Base-by-base conservation (phyloP, 2,329 filamentous ascomycete genomes). In the Ophiostoma tasmaniense region DNA sequence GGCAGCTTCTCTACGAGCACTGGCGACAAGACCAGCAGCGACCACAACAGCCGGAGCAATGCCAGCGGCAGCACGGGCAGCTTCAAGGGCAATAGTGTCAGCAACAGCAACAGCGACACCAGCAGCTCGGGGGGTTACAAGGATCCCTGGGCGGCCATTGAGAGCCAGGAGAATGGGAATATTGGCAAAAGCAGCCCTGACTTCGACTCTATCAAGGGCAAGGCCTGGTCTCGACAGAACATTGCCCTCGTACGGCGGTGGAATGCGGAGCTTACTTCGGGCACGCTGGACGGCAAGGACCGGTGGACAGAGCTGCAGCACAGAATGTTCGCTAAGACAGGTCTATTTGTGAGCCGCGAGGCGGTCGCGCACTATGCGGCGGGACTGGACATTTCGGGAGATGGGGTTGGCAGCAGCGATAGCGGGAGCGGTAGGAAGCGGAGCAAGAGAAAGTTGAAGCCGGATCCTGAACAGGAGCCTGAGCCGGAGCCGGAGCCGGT, bases 221-320 rank as follows among this genome's bases (percentile, higher is more conserved):
- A 61, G 5, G 13, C 30, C n/a, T 70, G 69, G 69, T 42, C 69
- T 0, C 39, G 22, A 2, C 35, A 25, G 28, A 67, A 68, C 55
- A 61, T 64, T 50, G 25, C 64, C 17, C 22, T 64, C 17, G 62
- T 66, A 11, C 20, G 55, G 33, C 42, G 39, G 1, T n/a, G 66
- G 30, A 37, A 55, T 11, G n/a, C 55, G 0, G 25, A 42, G 17
- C 67, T 68, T 10, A 64, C 22, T 17, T 22, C 64, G 64, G 30
- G 6, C 22, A 66, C 28, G 66, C 52, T 52, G 10, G 20, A 2
- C 3, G 67, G n/a, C 2, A 25, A 17, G 20, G 69, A 70, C 25
- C 69, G 59, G 4, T 69, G 67, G 69, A 62, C 42, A 0, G 67
- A 61, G 30, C 37, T 71, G n/a, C 69, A 69, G 62, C 25, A 61